Evolutionary conservation across 1,139 yeast genomes (phyloP), one percentile per base, ranked within the genome.

Genomic region (Suhomyces chickasaworum): DNA sequence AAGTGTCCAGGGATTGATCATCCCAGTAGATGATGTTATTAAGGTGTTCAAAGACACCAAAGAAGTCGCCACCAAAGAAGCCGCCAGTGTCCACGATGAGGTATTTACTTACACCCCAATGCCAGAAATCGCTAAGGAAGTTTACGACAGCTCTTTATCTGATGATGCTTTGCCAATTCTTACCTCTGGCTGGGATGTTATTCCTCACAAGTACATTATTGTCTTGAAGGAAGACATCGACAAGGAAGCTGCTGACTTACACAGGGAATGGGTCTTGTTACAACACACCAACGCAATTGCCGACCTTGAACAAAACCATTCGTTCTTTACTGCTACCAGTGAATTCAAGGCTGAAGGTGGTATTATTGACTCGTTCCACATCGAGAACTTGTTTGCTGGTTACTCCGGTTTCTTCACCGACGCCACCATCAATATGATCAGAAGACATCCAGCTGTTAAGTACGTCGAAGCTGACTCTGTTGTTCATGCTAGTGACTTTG

Each of bases 401-500:
- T 87, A 86, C 68, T 71, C 85, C 43, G 97, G 96, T 46, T 78
- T 73, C 66, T 87, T 90, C 71, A 78, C 86, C 51, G 84, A 84
- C 41, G 81, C 80, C 45, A 83, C 90, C 42, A 68, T 91, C 47
- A 86, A 86, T 42, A 69, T 81, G 58, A 81, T 93, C 57, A 83
- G 91, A 61, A 71, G 75, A 54, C 81, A 81, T 62, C 90, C 91
- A n/a, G 74, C 79, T 47, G 89, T 90, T 48, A 81, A 83, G 41
- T 83, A 81, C 59, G 83, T 90, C 53, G 97, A 90, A 75, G 75
- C 77, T 56, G 97, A 90, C 67, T 86, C 95, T 4, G 71, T 78
- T 53, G 96, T 90, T 44, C 71, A 76, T 55, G 81, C 91, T 42
- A 69, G 73, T 50, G 86, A 85, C 57, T 80, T 82, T 55, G 73